These are phyloP conservation scores for Flagelloscypha sp. DNA, from an alignment of 768 basidiomycete species.

Conservation along the genomic window DNA sequence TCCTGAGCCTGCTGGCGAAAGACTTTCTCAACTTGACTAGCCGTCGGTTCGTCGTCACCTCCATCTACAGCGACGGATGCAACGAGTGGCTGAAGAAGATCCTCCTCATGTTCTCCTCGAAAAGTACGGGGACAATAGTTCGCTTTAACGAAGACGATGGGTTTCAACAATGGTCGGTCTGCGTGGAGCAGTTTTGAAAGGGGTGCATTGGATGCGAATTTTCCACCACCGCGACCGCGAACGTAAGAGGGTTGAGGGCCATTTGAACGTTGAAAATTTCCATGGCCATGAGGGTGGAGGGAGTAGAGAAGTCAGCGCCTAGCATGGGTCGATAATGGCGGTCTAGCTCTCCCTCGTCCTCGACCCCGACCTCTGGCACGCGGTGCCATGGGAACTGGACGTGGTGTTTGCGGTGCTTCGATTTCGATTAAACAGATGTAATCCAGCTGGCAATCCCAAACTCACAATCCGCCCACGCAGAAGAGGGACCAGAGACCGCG, in stretches of 20 bases:
- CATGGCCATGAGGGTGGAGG: slow-evolving; percentile 10
- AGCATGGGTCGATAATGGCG: too few species aligned
- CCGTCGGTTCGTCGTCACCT: slow-evolving; percentile 59
- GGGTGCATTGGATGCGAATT: slow-evolving; percentile 33
- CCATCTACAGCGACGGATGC: slow-evolving; percentile 39
- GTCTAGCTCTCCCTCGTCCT: slow-evolving; percentile 15
- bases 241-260: too few species aligned
- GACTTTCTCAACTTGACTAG: slow-evolving; percentile 54
- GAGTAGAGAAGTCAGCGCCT: too few species aligned
- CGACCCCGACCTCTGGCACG: slow-evolving; percentile 15
- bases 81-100: slow-evolving; percentile 45
- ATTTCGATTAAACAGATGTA: too few species aligned
- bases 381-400: too few species aligned
- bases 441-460: too few species aligned
- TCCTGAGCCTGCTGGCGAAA: too few species aligned
- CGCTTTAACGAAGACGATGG: slow-evolving; percentile 62
- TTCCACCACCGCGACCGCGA: slow-evolving; percentile 22
- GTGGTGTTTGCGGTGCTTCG: too few species aligned
- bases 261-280: too few species aligned
- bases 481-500: too few species aligned
- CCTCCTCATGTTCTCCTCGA: slow-evolving; percentile 45
- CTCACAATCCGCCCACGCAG: too few species aligned
- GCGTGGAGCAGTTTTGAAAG: slow-evolving; percentile 48
- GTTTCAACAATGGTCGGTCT: slow-evolving; percentile 56
- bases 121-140: slow-evolving; percentile 42